These are phyloP conservation scores for Tricholomella constricta DNA, from an alignment of 768 basidiomycete genomes.

Conservation along the genomic window DNA sequence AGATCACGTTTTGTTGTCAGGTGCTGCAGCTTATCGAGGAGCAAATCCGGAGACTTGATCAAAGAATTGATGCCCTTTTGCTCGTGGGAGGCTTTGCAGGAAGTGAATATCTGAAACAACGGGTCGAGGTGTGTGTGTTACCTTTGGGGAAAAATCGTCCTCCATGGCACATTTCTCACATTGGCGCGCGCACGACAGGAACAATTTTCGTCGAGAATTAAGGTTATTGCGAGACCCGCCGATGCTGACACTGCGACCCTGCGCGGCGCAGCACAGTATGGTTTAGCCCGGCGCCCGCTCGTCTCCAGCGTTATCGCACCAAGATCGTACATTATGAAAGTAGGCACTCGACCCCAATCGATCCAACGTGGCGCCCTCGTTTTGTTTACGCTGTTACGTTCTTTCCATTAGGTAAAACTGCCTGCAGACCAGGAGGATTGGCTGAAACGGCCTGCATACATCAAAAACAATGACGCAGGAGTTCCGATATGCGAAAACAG, in stretches of 20 bases:
- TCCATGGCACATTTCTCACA: conserved; percentile 8
- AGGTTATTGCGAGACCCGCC: conserved; percentile 77
- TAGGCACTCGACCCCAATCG: conserved; percentile 25
- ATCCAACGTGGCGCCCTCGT: not conserved
- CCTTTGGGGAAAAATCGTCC: conserved; percentile 10
- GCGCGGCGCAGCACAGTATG: conserved; percentile 88
- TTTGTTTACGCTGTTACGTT: not conserved
- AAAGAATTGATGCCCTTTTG: conserved; percentile 78
- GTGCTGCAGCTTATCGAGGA: conserved; percentile 80
- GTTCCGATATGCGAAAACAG: conserved; percentile 84
- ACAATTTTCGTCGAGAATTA: conserved; percentile 64
- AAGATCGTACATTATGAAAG: conserved; percentile 86
- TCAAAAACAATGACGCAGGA: conserved; percentile 74
- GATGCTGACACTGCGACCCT: conserved; percentile 90
- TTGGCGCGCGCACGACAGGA: conserved; percentile 40
- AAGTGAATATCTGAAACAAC: conserved; percentile 80
- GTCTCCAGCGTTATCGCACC: conserved; percentile 85
- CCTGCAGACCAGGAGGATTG: conserved; percentile 87
- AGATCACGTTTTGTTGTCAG: conserved; percentile 35
- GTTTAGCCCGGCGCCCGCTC: conserved; percentile 70
- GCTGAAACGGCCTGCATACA: conserved; percentile 83
- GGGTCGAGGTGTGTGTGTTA: conserved; percentile 61
- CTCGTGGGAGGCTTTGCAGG: conserved; percentile 91
- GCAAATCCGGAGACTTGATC: conserved; percentile 66
- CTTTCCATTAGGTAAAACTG: conserved; percentile 67